A percentile compares a stretch with the other conserved stretches of the same genome.
Evolutionary conservation across 176 grass and related monocot genomes (phyloP).

Genomic region (Cymbopogon citratus): DNA sequence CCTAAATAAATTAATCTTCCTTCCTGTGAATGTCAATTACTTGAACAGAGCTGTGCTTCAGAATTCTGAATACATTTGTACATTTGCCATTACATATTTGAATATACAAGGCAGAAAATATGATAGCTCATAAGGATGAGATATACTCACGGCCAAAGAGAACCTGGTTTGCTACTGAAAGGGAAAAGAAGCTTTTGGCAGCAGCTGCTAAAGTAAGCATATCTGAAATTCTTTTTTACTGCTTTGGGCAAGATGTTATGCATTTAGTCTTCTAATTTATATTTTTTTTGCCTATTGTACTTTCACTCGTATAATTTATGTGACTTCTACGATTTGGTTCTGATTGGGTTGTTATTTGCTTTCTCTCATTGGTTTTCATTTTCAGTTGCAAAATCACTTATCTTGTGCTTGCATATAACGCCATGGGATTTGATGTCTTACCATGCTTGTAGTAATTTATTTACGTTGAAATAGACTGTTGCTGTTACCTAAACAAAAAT

Average conservation of each 20-base stretch:
- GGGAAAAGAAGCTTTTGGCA: conserved; percentile 78
- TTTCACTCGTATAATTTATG: background rate
- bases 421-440: background rate
- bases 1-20: background rate
- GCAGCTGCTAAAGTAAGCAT: conserved; percentile 67
- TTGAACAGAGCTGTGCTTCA: background rate
- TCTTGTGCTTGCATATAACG: background rate
- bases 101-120: conserved; percentile 73
- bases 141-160: conserved; percentile 89
- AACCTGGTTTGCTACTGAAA: conserved; percentile 93
- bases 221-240: conserved; percentile 5
- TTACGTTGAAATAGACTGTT: background rate
- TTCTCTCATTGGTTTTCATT: background rate
- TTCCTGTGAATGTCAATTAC: background rate
- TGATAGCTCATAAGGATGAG: conserved; percentile 88
- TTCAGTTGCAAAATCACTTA: background rate
- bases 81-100: conserved; percentile 8
- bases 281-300: background rate
- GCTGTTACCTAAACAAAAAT: background rate
- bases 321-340: background rate
- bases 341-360: background rate
- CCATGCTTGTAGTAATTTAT: background rate
- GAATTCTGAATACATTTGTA: background rate
- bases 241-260: background rate
- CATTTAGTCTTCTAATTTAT: background rate